Evolutionary conservation across 108 stramenopile species (phyloP), one percentile per base, ranked within the genome.

Genomic region (Mediolabrus comicus): DNA sequence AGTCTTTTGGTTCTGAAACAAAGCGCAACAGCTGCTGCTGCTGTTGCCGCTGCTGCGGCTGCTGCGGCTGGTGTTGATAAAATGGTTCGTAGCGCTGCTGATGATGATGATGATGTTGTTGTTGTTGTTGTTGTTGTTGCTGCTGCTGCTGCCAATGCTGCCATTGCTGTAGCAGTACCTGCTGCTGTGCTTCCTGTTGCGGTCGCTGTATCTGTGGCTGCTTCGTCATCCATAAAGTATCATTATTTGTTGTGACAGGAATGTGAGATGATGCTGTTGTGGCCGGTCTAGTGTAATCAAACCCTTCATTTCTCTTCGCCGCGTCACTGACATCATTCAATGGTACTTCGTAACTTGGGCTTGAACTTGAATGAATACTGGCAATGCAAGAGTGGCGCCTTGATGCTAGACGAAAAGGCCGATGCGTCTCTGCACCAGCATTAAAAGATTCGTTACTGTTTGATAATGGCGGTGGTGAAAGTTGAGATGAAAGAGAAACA

Each of bases 41-140:
- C 57, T 46, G 56, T 27, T 62, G 60, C 39, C 32, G 59, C 51
- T 61, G 67, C 29, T 69, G 73, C 32, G 46, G 72, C 54, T 73
- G 65, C 59, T 28, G 30, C 34, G 2, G 64, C 10, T 35, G 55
- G 3, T 67, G 55, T 24, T 39, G 56, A 59, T 68, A 66, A 4
- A 58, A 28, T 67, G 31, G 65, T 17, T 52, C 19, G 52, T 46
- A 52, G 62, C 54, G 69, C 53, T 63, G 62, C 29, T 55, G 61
- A 16, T 19, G 59, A 16, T 52, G 12, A n/a, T 61, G 69, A 9
- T 52, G 69, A 33, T 62, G 61, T 25, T 58, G 54, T 24, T 66
- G 65, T 19, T 60, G 25, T 13, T 43, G 52, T 46, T 63, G 62
- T 12, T 17, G 69, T 28, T 8, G 0, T 71, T 65, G 69, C 53